Evolutionary conservation across 768 basidiomycete species (phyloP).

Genomic region (Piloderma croceum): DNA sequence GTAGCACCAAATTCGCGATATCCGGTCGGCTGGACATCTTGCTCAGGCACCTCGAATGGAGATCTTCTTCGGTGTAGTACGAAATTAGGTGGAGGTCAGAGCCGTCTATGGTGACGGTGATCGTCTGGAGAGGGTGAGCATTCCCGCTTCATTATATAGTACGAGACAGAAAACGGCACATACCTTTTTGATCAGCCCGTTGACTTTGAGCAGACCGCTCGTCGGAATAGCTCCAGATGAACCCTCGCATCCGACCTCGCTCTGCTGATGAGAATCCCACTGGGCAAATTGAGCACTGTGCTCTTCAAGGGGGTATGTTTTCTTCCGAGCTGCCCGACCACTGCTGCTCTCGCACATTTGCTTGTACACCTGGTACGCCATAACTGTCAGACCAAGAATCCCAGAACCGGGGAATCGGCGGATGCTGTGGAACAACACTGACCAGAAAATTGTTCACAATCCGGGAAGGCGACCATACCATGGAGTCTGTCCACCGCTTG

Average conservation of each 20-base stretch:
- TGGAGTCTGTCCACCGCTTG: slow-evolving; percentile 71
- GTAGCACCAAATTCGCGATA: not conserved
- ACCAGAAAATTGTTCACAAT: not conserved
- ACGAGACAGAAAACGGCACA: not conserved
- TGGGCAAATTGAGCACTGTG: slow-evolving; percentile 25
- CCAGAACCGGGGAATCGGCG: not conserved
- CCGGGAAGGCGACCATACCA: slow-evolving; percentile 64
- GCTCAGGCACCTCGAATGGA: not conserved
- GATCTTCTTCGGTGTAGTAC: not conserved
- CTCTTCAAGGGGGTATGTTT: slow-evolving; percentile 25
- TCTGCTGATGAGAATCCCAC: slow-evolving; percentile 45
- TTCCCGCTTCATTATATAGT: not conserved
- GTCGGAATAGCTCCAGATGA: not conserved
- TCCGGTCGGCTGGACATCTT: not conserved
- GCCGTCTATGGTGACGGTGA: not conserved
- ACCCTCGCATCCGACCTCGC: not conserved
- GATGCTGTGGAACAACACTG: not conserved
- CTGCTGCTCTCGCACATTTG: slow-evolving; percentile 37
- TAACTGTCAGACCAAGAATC: slow-evolving; percentile 50
- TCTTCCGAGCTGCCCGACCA: slow-evolving; percentile 34
- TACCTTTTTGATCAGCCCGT: slow-evolving; percentile 62
- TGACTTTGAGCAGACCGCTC: not conserved
- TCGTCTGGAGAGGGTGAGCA: not conserved
- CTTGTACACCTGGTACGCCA: slow-evolving; percentile 57
- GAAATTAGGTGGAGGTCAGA: not conserved